Percentiles rank a stretch among this genome's conserved stretches.
These are phyloP conservation scores for Scedosporium apiospermum DNA, from an alignment of 2,329 filamentous ascomycete genomes.

Conservation along the genomic window DNA sequence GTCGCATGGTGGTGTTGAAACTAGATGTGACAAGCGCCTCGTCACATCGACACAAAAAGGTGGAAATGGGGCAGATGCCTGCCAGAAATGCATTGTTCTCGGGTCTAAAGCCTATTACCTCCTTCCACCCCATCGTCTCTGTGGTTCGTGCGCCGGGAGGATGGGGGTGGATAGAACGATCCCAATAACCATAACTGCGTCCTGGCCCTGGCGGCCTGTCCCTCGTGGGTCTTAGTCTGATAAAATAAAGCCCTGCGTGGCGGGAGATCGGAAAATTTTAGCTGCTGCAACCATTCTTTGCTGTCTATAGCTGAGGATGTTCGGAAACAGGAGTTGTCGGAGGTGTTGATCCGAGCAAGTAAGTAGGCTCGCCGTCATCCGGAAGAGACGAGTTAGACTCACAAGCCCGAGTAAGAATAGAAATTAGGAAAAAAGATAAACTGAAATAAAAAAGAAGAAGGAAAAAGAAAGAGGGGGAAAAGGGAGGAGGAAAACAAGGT, in stretches of 20 bases:
- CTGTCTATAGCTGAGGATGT: background rate
- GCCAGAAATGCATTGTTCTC: background rate
- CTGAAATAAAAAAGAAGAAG: too few relatives aligned
- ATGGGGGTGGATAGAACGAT: background rate
- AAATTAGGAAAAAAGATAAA: too few relatives aligned
- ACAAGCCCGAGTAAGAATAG: too few relatives aligned
- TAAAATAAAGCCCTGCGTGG: background rate
- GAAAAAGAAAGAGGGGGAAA: too few relatives aligned
- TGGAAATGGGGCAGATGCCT: slow-evolving; percentile 12
- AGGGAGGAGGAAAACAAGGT: too few relatives aligned
- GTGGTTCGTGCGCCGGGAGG: background rate
- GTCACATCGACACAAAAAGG: slow-evolving; percentile 13
- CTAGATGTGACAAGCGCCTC: slow-evolving; percentile 15
- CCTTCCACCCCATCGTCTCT: background rate
- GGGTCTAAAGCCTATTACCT: background rate
- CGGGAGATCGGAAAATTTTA: background rate
- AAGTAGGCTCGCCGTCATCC: too few relatives aligned
- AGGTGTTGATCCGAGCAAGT: background rate
- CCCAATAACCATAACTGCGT: background rate
- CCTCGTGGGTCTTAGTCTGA: background rate
- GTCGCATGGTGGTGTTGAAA: slow-evolving; percentile 19
- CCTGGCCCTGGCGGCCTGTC: background rate
- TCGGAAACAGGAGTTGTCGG: background rate
- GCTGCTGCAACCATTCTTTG: background rate
- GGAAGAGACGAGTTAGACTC: too few relatives aligned